Percentiles rank a stretch among this genome's conserved stretches.
Evolutionary conservation across 2,329 filamentous ascomycete species (phyloP).

Genomic region (Macrophomina pseudophaseolina): DNA sequence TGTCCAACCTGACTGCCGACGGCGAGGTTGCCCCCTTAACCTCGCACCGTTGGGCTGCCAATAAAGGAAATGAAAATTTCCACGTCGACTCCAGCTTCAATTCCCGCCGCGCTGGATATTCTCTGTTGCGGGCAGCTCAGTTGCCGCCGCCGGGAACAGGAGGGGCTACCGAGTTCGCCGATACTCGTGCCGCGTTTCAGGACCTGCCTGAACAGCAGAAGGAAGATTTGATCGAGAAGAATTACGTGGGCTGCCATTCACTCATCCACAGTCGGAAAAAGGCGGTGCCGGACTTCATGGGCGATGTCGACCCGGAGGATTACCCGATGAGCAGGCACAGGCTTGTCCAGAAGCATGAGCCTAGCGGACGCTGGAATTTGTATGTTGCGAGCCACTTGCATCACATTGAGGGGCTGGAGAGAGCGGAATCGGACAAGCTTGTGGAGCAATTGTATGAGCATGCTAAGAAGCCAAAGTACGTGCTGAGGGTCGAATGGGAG

Average conservation of each 20-base stretch:
- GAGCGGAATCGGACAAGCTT: slow-evolving; percentile 43
- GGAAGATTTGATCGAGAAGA: slow-evolving; percentile 33
- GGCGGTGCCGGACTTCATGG: slow-evolving; percentile 57
- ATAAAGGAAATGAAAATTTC: slow-evolving; percentile 43
- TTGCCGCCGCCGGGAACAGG: slow-evolving; percentile 35
- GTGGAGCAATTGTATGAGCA: slow-evolving; percentile 54
- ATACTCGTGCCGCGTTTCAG: slow-evolving; percentile 37
- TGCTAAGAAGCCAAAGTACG: slow-evolving; percentile 55
- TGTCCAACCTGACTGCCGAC: slow-evolving; percentile 59
- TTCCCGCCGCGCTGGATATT: slow-evolving; percentile 36
- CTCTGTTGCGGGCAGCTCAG: slow-evolving; percentile 33
- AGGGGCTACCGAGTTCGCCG: slow-evolving; percentile 37
- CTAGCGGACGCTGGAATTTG: slow-evolving; percentile 57
- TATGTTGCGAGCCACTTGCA: slow-evolving; percentile 61
- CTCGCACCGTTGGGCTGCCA: slow-evolving; percentile 48
- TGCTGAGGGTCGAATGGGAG: slow-evolving; percentile 55
- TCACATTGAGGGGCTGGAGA: slow-evolving; percentile 52
- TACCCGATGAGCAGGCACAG: slow-evolving; percentile 53
- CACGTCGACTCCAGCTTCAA: slow-evolving; percentile 40
- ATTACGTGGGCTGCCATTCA: slow-evolving; percentile 38
- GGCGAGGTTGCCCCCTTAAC: slow-evolving; percentile 48
- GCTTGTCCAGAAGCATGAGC: slow-evolving; percentile 59
- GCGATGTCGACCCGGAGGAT: slow-evolving; percentile 49
- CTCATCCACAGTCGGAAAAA: slow-evolving; percentile 60
- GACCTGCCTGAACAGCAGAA: slow-evolving; percentile 37